These are phyloP conservation scores for Tilletia indica DNA, from an alignment of 1,284 basidiomycete genomes.

Conservation along the genomic window DNA sequence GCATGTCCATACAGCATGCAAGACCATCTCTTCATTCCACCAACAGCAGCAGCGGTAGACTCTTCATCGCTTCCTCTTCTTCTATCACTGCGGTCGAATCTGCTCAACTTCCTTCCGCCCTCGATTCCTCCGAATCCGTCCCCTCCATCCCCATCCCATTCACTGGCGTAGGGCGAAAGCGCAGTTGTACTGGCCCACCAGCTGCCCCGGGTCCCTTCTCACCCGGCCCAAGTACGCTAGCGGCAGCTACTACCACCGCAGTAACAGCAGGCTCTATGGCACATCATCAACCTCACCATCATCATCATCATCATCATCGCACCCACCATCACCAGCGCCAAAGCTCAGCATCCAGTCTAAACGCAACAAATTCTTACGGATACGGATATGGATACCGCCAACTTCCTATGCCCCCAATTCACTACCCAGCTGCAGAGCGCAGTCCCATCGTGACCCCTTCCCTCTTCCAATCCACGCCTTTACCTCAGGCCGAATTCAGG, in stretches of 20 bases:
- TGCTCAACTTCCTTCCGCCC: background rate
- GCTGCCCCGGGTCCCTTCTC: background rate
- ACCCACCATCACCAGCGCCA: background rate
- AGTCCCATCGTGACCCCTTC: background rate
- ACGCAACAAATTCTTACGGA: background rate
- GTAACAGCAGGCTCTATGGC: background rate
- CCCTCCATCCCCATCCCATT: conserved; percentile 2
- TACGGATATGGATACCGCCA: background rate
- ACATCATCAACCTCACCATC: background rate
- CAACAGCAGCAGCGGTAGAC: background rate
- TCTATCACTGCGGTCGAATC: background rate
- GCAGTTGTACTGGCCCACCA: conserved; percentile 7
- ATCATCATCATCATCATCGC: background rate
- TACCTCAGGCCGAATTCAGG: conserved; percentile 1
- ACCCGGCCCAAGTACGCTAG: too few relatives aligned
- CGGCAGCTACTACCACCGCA: background rate
- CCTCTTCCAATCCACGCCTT: conserved; percentile 6
- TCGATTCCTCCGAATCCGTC: too few relatives aligned
- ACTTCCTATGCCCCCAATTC: background rate
- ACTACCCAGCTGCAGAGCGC: conserved; percentile 1
- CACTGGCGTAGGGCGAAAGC: background rate
- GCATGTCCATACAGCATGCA: conserved; percentile 1
- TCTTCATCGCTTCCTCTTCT: background rate
- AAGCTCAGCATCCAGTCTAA: background rate
- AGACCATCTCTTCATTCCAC: background rate